Percentiles rank a stretch among this genome's conserved stretches.
These are phyloP conservation scores for Backusella australiensis DNA, from an alignment of 192 early-diverging fungal genomes.

Conservation along the genomic window DNA sequence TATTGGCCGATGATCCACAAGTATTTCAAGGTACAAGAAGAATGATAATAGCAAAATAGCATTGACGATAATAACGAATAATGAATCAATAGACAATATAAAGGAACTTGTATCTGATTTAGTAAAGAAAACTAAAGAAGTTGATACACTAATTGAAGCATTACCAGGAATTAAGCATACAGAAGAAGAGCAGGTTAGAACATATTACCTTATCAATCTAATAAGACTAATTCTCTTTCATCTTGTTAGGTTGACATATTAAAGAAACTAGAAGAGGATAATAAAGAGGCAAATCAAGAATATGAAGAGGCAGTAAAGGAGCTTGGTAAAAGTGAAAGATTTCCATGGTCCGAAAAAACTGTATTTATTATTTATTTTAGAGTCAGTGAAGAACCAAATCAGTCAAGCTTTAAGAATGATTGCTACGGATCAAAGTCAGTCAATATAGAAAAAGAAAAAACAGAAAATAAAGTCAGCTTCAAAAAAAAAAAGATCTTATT, in stretches of 20 bases:
- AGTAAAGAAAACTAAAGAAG: slow-evolving; percentile 51
- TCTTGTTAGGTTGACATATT: slow-evolving; percentile 31
- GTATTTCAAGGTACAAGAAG: slow-evolving; percentile 36
- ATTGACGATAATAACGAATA: background rate
- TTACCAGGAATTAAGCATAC: slow-evolving; percentile 44
- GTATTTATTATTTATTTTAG: slow-evolving; percentile 12
- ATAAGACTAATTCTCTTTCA: background rate
- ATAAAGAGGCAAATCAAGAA: slow-evolving; percentile 38
- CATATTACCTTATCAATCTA: background rate
- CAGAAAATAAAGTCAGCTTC: background rate
- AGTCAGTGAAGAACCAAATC: slow-evolving; percentile 40
- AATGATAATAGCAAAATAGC: background rate
- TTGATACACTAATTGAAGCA: slow-evolving; percentile 47
- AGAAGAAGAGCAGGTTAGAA: slow-evolving; percentile 42
- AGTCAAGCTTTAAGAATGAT: slow-evolving; percentile 40
- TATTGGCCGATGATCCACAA: slow-evolving; percentile 45
- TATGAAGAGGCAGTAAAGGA: slow-evolving; percentile 43
- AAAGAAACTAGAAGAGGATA: slow-evolving; percentile 39
- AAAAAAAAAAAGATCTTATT: slow-evolving; percentile 7
- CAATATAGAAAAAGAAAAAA: background rate
- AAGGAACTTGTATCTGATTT: slow-evolving; percentile 51
- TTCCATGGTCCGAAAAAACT: background rate
- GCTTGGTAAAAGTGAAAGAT: slow-evolving; percentile 17
- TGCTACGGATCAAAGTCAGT: slow-evolving; percentile 42
- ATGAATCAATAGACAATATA: slow-evolving; percentile 30